Evolutionary conservation across 2,329 filamentous ascomycete species (phyloP), one percentile per base, ranked within the genome.

Genomic region (Phyllosticta capitalensis): DNA sequence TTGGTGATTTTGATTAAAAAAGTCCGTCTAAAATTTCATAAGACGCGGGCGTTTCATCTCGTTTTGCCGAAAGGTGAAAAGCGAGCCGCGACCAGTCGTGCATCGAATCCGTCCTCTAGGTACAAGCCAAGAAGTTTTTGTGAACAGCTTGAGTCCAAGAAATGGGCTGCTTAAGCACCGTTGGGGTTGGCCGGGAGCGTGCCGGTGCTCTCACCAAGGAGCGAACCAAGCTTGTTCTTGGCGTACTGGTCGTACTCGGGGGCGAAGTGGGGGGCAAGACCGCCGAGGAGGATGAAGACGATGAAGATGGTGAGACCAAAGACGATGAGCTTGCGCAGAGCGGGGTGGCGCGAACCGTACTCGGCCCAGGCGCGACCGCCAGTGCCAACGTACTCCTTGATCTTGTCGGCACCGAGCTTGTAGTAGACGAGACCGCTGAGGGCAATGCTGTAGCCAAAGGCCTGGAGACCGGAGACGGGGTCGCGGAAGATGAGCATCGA

Each of bases 401-500:
- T 78, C 73, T 90, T 88, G 62, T 95, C 90, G 61, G 82, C 83
- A 60, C 89, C 89, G 62, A 92, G 85, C 82, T 92, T 92, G 81
- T 91, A 92, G 81, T 90, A 91, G 65, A 90, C 75, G 76, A 94
- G 88, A 68, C 89, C 89, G 63, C 78, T 80, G 28, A 92, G 83
- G 55, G 89, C 88, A 70, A 92, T 89, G 73, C 80, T 82, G 81
- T 92, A 94, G 66, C 89, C 89, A 71, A 92, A 91, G 72, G 88
- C 86, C 78, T 94, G 89, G 60, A 92, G 82, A 59, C 77, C 77
- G 17, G 87, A 84, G 64, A 92, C 86, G 56, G 86, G 83, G 63
- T 89, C 89, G 66, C 83, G 83, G 86, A 89, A 92, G 73, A 92
- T 89, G 65, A 89, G 74, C 84, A 92, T 90, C 63, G 88, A 91